Conservation (phyloP, 83 land plant species). For the Larix sibirica region DNA sequence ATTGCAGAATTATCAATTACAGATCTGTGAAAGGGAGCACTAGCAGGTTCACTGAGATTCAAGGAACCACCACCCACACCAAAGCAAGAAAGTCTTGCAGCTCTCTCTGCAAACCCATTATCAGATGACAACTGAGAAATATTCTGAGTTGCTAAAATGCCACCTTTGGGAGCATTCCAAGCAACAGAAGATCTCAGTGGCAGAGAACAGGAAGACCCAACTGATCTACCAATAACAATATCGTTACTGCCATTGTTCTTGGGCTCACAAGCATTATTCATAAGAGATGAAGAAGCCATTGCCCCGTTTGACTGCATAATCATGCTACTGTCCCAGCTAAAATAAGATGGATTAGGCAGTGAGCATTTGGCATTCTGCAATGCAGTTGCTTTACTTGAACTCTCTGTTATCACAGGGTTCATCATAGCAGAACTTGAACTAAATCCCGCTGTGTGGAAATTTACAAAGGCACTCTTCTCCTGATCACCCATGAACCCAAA, state of each 20-base stretch:
- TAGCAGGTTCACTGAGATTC: constrained; percentile 18
- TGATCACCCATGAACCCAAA: constrained; percentile 8
- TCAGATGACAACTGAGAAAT: constrained; percentile 59
- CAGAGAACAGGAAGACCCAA: constrained; percentile 10
- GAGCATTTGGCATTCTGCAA: not conserved
- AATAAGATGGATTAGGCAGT: constrained; percentile 1
- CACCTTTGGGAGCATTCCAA: constrained; percentile 18
- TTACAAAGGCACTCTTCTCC: constrained; percentile 7
- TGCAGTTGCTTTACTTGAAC: not conserved
- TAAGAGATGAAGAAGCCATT: constrained; percentile 1
- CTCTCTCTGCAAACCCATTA: constrained; percentile 61
- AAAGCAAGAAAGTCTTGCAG: constrained; percentile 59
- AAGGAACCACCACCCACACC: constrained; percentile 37
- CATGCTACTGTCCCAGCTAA: constrained; percentile 10
- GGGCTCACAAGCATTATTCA: not conserved
- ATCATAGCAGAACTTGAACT: constrained; percentile 5
- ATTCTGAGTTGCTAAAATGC: constrained; percentile 34
- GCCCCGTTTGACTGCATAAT: not conserved
- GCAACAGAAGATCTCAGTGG: constrained; percentile 9
- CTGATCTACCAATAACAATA: constrained; percentile 8
- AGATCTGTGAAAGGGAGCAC: constrained; percentile 21
- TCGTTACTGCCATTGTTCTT: not conserved
- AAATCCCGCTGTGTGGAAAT: not conserved
- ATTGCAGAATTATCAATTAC: constrained; percentile 9
- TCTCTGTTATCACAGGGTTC: not conserved